Evolutionary conservation across 148 eudicot genomes (phyloP).

Genomic region (Rhododendron vialii): DNA sequence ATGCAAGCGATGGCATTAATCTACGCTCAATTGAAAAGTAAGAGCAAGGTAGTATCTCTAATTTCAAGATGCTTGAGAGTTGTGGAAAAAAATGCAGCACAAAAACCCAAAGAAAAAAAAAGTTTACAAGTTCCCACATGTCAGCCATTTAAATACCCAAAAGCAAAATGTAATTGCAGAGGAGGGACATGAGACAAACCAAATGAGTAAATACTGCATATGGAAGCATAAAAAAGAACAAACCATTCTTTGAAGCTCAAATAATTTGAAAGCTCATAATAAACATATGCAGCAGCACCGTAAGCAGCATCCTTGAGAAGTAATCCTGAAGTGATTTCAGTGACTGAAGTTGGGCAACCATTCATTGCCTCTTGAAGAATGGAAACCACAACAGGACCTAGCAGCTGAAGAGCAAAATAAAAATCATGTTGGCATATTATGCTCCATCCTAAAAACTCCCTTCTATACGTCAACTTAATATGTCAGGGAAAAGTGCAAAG

Average conservation of each 20-base stretch:
- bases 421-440: background rate
- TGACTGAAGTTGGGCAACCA: conserved; percentile 73
- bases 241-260: conserved; percentile 97
- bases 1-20: background rate
- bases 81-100: background rate
- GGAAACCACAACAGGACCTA: conserved; percentile 95
- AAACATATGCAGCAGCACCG: conserved; percentile 95
- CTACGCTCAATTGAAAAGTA: background rate
- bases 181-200: background rate
- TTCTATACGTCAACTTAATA: conserved; percentile 17
- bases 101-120: background rate
- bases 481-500: background rate
- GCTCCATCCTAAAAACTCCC: background rate
- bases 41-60: background rate
- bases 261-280: conserved; percentile 95
- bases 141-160: background rate
- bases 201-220: background rate
- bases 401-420: conserved; percentile 48
- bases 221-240: conserved; percentile 16
- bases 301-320: conserved; percentile 99
- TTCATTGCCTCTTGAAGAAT: conserved; percentile 98
- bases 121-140: background rate
- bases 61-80: background rate
- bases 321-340: conserved; percentile 75
- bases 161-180: background rate